phyloP scores from a whole-genome alignment of 23 red algal species.

The Chondrus crispus region DNA sequence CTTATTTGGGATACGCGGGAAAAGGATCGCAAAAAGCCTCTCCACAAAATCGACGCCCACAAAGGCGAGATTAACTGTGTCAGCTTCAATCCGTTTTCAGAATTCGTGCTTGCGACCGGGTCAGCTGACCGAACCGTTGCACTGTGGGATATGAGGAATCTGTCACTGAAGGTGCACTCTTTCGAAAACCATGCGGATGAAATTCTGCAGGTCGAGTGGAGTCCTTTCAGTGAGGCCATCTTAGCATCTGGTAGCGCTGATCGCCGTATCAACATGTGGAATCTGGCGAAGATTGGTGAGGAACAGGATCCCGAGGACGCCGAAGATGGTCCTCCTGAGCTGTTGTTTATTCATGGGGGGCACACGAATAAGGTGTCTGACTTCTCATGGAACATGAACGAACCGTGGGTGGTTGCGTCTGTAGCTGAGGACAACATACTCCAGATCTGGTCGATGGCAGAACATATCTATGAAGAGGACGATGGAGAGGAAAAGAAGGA shows the following conservation, averaged over 20 bases:
- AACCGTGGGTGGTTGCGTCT: constrained; percentile 89
- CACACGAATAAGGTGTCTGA: constrained; percentile 93
- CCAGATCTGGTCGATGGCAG: constrained; percentile 91
- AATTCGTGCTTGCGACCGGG: constrained; percentile 81
- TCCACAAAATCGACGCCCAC: constrained; percentile 78
- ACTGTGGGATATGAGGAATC: constrained; percentile 92
- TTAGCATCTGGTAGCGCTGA: constrained; percentile 90
- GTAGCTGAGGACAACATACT: constrained; percentile 99
- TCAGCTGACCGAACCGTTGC: constrained; percentile 87
- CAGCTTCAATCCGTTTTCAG: constrained; percentile 96
- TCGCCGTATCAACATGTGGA: constrained; percentile 89
- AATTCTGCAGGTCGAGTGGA: constrained; percentile 90
- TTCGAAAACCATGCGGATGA: constrained; percentile 92
- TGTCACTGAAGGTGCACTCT: constrained; percentile 80
- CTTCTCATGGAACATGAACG: constrained; percentile 92
- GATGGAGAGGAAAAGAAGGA: constrained; percentile 45
- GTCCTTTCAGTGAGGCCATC: constrained; percentile 85
- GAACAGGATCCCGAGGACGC: constrained; percentile 98
- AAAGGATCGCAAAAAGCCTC: constrained; percentile 58
- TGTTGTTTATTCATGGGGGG: constrained; percentile 98
- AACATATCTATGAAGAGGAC: constrained; percentile 94
- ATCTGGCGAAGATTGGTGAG: constrained; percentile 88
- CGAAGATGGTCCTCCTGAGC: constrained; percentile 96
- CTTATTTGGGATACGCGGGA: constrained; percentile 91
- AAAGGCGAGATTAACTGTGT: constrained; percentile 94